phyloP scores from a whole-genome alignment of 2,329 filamentous ascomycete genomes.

The Elsinoe fawcettii region DNA sequence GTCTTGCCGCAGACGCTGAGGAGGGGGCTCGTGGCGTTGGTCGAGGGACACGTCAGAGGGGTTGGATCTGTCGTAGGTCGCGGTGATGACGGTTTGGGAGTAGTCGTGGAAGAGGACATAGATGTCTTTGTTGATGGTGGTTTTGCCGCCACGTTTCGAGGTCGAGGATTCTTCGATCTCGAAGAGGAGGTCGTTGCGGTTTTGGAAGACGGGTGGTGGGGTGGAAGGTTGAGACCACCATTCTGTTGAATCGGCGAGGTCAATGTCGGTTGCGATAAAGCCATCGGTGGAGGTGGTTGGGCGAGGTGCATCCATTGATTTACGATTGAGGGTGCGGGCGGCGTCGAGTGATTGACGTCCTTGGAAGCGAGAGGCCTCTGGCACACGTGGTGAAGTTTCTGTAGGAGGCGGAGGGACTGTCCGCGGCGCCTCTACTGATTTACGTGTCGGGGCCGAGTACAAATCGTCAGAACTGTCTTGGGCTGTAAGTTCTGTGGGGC shows the following conservation, averaged over 20 bases:
- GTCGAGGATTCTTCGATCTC: slow-evolving; percentile 73
- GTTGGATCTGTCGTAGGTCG: slow-evolving; percentile 68
- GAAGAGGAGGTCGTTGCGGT: slow-evolving; percentile 71
- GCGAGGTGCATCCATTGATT: slow-evolving; percentile 68
- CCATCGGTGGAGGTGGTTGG: slow-evolving; percentile 56
- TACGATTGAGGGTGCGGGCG: slow-evolving; percentile 46
- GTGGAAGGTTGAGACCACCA: slow-evolving; percentile 85
- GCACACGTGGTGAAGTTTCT: slow-evolving; percentile 2
- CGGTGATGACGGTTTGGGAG: slow-evolving; percentile 83
- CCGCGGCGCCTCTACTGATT: slow-evolving; percentile 28
- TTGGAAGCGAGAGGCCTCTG: slow-evolving; percentile 23
- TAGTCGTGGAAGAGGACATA: slow-evolving; percentile 93
- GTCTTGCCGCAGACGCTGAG: slow-evolving; percentile 75
- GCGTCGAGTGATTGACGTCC: slow-evolving; percentile 50
- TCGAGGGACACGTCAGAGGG: slow-evolving; percentile 65
- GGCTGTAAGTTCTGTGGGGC: slow-evolving; percentile 29
- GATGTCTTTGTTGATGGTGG: slow-evolving; percentile 67
- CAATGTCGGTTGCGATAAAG: slow-evolving; percentile 80
- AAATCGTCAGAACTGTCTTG: slow-evolving; percentile 38
- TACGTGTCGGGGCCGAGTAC: slow-evolving; percentile 36
- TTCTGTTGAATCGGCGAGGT: slow-evolving; percentile 62
- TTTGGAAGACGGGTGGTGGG: slow-evolving; percentile 73
- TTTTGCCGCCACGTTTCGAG: slow-evolving; percentile 61
- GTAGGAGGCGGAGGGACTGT: slow-evolving; percentile 26
- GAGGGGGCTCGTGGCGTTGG: slow-evolving; percentile 80